Base-by-base conservation (phyloP, 768 basidiomycete species). In the Mycena leptocephala region DNA sequence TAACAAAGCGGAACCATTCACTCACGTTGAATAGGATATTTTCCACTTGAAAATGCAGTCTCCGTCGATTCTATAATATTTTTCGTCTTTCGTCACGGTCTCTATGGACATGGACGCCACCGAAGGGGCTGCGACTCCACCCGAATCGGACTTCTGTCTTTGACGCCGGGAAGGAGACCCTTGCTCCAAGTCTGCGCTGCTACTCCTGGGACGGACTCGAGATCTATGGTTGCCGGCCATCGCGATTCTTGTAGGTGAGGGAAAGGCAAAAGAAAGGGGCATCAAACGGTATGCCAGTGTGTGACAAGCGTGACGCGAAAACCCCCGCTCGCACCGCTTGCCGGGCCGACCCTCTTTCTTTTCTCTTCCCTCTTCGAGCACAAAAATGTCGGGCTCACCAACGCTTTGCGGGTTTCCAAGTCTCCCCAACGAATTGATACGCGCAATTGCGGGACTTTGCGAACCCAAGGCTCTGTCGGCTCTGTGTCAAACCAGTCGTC, bases 61-160 rank as follows among this genome's bases (percentile, higher is more conserved):
- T 3, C 73, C 73, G 30, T 74, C 73, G 10, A 35, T 1, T 51
- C 73, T 68, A 22, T 63, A 74, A 30, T 74, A 68, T 28, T 62
- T 74, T 58, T 68, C 59, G 46, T 74, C 73, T 26, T 62, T 71
- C 16, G 7, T 1, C 14, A 51, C 30, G n/a, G 6, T 20, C n/a
- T 0, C 24, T n/a, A 10, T 30, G 9, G n/a, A 30, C 20, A 9
- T 24, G 11, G 20, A n/a, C 43, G 39, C 5, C n/a, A n/a, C n/a
- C n/a, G n/a, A n/a, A n/a, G n/a, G n/a, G n/a, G n/a, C n/a, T n/a
- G n/a, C n/a, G n/a, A n/a, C n/a, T n/a, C n/a, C n/a, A n/a, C n/a
- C n/a, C n/a, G n/a, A n/a, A n/a, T n/a, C n/a, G n/a, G 68, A 6
- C 14, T 63, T 24, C 13, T 1, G 18, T 56, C 30, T 64, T 14